Evolutionary conservation across 78 protist species (phyloP), one percentile per base, ranked within the genome.

Genomic region (Dictyostelium discoideum): DNA sequence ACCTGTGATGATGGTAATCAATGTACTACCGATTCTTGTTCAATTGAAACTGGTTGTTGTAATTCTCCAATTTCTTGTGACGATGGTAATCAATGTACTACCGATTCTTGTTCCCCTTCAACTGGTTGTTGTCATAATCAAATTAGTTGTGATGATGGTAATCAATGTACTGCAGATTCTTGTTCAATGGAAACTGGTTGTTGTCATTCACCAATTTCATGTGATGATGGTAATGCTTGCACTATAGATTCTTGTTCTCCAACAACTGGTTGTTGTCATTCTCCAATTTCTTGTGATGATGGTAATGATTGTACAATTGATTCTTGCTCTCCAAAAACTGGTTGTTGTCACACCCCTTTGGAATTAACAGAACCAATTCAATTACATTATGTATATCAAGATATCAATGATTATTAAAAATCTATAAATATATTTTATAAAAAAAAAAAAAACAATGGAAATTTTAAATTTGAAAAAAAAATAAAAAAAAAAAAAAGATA

Each of bases 111-210:
- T 44, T 44, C 50, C 0, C 50, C 50, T 9, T 44, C 10, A 44
- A 44, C 14, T 44, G 50, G 50, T 9, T 44, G 50, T 44, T 44
- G 50, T 44, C 50, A 57, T 67, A 67, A 9, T 7, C 29, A 39
- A 78, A 54, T 83, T 6, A 7, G 3, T 22, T 73, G 93, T 50
- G 50, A 92, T 85, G 95, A 92, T 65, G 69, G 74, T 37, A 67
- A 92, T 26, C 54, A 87, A 14, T 78, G 85, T 78, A 92, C 95
- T 13, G 10, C n/a, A 13, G 95, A 92, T 60, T 11, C 67, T 24
- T 82, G 50, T 44, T 44, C 50, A 44, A 44, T 9, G 0, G 14
- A 44, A 44, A 44, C 50, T 44, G 50, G 86, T 14, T 82, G 86
- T 82, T 44, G 50, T 44, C 50, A 44, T 44, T 39, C 13, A 26